Evolutionary conservation across 257 asterid genomes (phyloP).

Genomic region (Solanum gandarillasii): DNA sequence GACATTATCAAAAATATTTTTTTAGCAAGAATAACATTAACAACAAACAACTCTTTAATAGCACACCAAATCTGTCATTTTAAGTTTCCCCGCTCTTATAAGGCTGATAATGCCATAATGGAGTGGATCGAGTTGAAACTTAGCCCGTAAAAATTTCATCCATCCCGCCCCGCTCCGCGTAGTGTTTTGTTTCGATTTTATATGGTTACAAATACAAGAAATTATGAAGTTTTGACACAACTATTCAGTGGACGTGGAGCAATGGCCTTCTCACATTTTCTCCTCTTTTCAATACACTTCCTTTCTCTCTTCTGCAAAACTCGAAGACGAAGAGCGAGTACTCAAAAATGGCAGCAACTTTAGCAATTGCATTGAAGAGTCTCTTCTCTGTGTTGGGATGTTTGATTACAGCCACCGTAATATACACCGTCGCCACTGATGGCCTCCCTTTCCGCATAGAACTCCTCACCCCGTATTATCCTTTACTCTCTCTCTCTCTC

Average conservation of each 20-base stretch:
- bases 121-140: background rate
- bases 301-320: background rate
- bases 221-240: background rate
- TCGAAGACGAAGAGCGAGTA: background rate
- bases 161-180: background rate
- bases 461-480: constrained; percentile 61
- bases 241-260: constrained; percentile 20
- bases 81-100: background rate
- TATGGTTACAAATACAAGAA: background rate
- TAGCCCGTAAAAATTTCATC: background rate
- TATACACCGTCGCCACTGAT: constrained; percentile 51
- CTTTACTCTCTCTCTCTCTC: background rate
- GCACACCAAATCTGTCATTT: too few relatives aligned
- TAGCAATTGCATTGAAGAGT: constrained; percentile 37
- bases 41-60: background rate
- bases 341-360: constrained; percentile 29
- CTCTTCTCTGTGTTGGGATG: constrained; percentile 52
- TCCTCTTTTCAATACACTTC: background rate
- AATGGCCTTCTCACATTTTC: constrained; percentile 23
- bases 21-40: too few relatives aligned
- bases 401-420: constrained; percentile 30
- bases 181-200: background rate
- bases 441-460: constrained; percentile 65
- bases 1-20: background rate
- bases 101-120: too few relatives aligned